Base-by-base conservation (phyloP, 1,284 basidiomycete species). In the Rhizoctonia solani region DNA sequence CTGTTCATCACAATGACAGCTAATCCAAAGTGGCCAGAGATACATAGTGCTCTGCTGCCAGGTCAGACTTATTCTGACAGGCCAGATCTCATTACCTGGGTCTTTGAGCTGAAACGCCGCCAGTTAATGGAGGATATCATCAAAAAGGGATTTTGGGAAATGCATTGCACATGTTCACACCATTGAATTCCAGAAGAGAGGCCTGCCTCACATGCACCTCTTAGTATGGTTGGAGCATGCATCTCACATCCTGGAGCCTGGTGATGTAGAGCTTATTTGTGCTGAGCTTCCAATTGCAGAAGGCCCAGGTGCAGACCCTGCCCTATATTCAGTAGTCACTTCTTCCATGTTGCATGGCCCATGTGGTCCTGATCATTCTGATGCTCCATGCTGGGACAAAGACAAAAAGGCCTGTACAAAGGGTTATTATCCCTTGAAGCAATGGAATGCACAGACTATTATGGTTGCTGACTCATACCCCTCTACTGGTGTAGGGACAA, bases 141-240 rank as follows among this genome's bases (percentile, higher is more conserved):
- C 65, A 79, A 77, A 63, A 59, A 77, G 75, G 4, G 71, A 72
- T 23, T 77, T 81, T 71, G 80, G 59, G 2, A 14, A 32, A 11
- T 41, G 27, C 2, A 75, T 74, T 25, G 80, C 76, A 0, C 59
- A 77, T 66, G 76, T 84, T 0, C 80, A 80, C 65, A 77, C 76
- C 1, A 81, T 83, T 67, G 81, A 84, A 69, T 85, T 81, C 61
- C 83, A 85, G 69, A 85, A 83, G 67, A 73, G 78, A 1, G 80
- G 81, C 0, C 75, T 83, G 0, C 81, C 81, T 1, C 82, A 83
- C 58, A 77, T 80, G 69, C 82, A 85, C 66, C 68, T 79, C 0
- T 72, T 83, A 0, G 72, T 84, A 1, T 81, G 80, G 66, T 70
- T 83, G 2, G 66, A 75, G 0, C 46, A 73, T 0, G 63, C 42